Evolutionary conservation across 116 monocot species (phyloP).

Genomic region (Phalaenopsis hybrid): DNA sequence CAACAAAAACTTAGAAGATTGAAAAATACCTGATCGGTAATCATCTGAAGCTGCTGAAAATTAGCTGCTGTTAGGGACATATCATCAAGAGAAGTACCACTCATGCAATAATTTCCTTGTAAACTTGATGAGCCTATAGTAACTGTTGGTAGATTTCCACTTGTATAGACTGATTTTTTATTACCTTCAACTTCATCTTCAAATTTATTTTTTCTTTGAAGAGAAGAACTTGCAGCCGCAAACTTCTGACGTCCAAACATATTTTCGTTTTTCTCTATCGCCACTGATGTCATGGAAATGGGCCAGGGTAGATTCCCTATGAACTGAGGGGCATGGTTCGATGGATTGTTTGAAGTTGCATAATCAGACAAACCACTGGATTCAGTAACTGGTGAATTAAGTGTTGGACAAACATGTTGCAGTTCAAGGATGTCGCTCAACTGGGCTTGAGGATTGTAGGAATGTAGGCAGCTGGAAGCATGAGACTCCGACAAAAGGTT

Average conservation of each 20-base stretch:
- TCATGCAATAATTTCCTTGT: slow-evolving; percentile 22
- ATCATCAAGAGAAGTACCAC: slow-evolving; percentile 23
- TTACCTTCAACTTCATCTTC: slow-evolving; percentile 10
- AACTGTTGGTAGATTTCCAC: slow-evolving; percentile 9
- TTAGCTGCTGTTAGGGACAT: slow-evolving; percentile 22
- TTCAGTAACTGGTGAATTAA: slow-evolving; percentile 11
- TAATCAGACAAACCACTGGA: slow-evolving; percentile 16
- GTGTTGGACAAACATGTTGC: slow-evolving; percentile 18
- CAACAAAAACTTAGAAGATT: background rate
- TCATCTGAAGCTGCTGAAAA: slow-evolving; percentile 61
- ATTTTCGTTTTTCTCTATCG: slow-evolving; percentile 18
- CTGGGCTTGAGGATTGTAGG: slow-evolving; percentile 14
- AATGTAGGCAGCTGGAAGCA: slow-evolving; percentile 12
- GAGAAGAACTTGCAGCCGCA: slow-evolving; percentile 5
- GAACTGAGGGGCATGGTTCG: slow-evolving; percentile 9
- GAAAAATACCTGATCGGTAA: slow-evolving; percentile 46
- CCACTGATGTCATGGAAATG: slow-evolving; percentile 10
- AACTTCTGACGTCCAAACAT: slow-evolving; percentile 10
- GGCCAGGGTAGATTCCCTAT: slow-evolving; percentile 6
- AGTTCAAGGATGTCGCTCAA: slow-evolving; percentile 11
- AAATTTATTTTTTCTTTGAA: slow-evolving; percentile 17
- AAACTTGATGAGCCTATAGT: slow-evolving; percentile 12
- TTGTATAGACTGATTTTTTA: background rate
- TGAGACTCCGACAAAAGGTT: slow-evolving; percentile 14
- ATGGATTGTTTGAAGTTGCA: slow-evolving; percentile 4